Conservation (phyloP, 148 eudicot species). For the Vaccinium corymbosum region DNA sequence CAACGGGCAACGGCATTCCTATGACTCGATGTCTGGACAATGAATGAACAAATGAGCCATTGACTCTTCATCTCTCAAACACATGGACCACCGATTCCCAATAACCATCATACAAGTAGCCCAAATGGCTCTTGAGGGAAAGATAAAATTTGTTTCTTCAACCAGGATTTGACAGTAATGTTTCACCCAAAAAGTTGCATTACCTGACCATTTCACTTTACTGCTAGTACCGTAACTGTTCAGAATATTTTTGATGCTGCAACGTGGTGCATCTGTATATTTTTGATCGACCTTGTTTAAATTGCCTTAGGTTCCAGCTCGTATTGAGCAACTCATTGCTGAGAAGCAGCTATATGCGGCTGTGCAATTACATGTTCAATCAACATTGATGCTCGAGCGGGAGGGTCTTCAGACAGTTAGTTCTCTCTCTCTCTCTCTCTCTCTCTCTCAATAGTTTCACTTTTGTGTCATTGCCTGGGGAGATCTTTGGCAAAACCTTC, state of each 20-base stretch:
- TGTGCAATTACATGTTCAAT: slow-evolving; percentile 86
- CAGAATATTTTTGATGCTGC: background rate
- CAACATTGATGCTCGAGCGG: slow-evolving; percentile 93
- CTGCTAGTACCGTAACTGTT: background rate
- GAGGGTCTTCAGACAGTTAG: slow-evolving; percentile 99
- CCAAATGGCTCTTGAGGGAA: no score
- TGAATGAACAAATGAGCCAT: no score
- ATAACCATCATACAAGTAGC: no score
- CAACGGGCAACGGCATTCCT: no score
- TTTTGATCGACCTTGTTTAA: slow-evolving; percentile 13
- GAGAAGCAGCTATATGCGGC: slow-evolving; percentile 97
- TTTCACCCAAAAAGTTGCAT: no score
- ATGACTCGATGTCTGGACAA: no score
- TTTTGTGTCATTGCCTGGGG: background rate
- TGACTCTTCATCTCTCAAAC: no score
- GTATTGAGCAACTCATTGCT: slow-evolving; percentile 85
- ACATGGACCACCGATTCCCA: no score
- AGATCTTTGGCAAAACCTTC: background rate
- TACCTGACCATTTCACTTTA: background rate
- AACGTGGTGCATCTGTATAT: background rate
- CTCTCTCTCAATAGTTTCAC: background rate
- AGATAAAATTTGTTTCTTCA: no score
- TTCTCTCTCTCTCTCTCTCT: slow-evolving; percentile 9
- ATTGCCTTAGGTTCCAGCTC: slow-evolving; percentile 72
- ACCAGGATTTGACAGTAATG: no score